Percentiles rank a stretch among this genome's conserved stretches.
Conservation (phyloP, 768 basidiomycete genomes). For the Coprinopsis cinerea region DNA sequence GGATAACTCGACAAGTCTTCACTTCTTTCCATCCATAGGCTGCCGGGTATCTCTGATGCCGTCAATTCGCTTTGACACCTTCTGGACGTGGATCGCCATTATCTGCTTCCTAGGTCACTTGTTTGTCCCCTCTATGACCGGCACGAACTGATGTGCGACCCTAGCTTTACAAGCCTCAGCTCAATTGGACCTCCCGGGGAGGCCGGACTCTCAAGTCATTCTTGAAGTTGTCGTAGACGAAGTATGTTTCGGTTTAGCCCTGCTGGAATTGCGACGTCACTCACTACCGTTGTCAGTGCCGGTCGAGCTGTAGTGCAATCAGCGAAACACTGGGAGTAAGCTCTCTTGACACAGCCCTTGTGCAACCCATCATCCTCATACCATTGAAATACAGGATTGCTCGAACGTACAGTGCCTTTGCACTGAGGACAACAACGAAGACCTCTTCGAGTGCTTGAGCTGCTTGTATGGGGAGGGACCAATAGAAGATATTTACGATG, state of each 20-base stretch:
- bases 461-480: conserved; percentile 4
- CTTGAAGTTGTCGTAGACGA: background rate
- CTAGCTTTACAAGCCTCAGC: background rate
- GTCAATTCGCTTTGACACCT: background rate
- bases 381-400: conserved; percentile 2
- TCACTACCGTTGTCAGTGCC: background rate
- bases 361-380: background rate
- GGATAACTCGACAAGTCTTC: background rate
- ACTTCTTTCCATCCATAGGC: background rate
- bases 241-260: background rate
- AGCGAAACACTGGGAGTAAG: background rate
- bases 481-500: background rate
- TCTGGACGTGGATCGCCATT: background rate
- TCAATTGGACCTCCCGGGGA: background rate
- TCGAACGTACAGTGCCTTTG: conserved; percentile 3
- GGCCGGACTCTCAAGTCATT: background rate
- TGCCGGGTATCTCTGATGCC: background rate
- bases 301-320: background rate
- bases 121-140: background rate
- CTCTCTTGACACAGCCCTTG: background rate
- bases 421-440: background rate
- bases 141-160: background rate
- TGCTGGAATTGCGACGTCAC: background rate
- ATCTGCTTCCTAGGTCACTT: background rate
- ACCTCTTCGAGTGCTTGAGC: background rate